phyloP scores from a whole-genome alignment of 2,329 filamentous ascomycete genomes.

The Chaetomium sp. region DNA sequence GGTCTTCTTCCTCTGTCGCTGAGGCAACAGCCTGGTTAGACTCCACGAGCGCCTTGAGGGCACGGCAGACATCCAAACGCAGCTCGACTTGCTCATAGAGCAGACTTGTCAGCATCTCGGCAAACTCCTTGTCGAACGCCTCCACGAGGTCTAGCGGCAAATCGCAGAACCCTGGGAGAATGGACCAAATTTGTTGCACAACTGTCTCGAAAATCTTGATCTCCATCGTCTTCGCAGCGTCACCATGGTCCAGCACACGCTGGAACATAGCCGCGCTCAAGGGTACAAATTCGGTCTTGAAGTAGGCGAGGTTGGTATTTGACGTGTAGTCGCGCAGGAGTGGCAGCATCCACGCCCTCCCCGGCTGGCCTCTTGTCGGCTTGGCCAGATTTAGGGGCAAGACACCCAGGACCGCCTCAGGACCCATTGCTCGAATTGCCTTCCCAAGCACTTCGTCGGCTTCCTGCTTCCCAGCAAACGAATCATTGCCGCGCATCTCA shows the following conservation, averaged over 20 bases:
- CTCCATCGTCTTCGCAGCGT: conserved; percentile 87
- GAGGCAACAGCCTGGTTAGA: conserved; percentile 82
- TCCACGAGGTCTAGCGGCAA: conserved; percentile 76
- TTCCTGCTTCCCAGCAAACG: conserved; percentile 92
- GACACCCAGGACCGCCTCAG: conserved; percentile 77
- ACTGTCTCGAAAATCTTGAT: conserved; percentile 97
- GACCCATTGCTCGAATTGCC: conserved; percentile 87
- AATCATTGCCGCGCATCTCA: conserved; percentile 82
- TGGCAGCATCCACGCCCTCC: conserved; percentile 92
- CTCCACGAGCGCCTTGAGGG: conserved; percentile 83
- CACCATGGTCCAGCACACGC: conserved; percentile 78
- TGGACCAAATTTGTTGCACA: conserved; percentile 93
- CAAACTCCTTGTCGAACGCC: conserved; percentile 84
- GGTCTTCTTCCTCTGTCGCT: conserved; percentile 69
- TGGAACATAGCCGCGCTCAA: conserved; percentile 91
- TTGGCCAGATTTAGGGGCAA: conserved; percentile 84
- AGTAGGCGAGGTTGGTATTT: conserved; percentile 85
- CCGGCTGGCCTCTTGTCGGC: conserved; percentile 74
- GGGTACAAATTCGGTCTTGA: conserved; percentile 82
- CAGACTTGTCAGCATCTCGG: conserved; percentile 86
- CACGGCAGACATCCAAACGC: conserved; percentile 83
- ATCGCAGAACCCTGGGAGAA: conserved; percentile 92
- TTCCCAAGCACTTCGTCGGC: conserved; percentile 88
- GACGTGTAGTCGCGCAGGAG: conserved; percentile 85
- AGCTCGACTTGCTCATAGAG: conserved; percentile 90